Evolutionary conservation across 2,329 filamentous ascomycete genomes (phyloP).

Genomic region (Akanthomyces muscarius): DNA sequence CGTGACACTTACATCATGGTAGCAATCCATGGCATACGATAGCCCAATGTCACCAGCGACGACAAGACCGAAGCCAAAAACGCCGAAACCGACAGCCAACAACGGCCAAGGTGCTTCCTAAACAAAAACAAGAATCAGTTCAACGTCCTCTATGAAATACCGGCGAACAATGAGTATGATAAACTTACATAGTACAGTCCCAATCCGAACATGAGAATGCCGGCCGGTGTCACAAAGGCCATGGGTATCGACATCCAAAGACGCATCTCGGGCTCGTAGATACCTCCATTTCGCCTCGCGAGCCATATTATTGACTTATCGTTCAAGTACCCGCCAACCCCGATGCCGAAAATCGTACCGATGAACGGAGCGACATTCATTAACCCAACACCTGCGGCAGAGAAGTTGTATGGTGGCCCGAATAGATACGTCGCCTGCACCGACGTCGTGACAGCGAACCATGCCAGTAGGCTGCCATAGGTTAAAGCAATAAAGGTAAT

Average conservation of each 20-base stretch:
- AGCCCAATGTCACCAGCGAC: conserved; percentile 31
- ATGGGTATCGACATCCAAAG: conserved; percentile 28
- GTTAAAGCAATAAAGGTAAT: conserved; percentile 37
- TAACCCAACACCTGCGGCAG: conserved; percentile 23
- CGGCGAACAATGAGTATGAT: too few relatives aligned
- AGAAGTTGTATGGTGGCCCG: conserved; percentile 30
- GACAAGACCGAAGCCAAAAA: conserved; percentile 36
- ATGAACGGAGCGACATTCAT: conserved; percentile 31
- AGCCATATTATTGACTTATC: conserved; percentile 36
- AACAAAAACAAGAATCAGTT: background rate
- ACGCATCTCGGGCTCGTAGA: conserved; percentile 43
- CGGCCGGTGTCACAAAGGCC: conserved; percentile 28
- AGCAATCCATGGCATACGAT: conserved; percentile 34
- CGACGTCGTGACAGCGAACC: conserved; percentile 28
- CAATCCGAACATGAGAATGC: conserved; percentile 35
- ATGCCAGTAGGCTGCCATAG: conserved; percentile 36
- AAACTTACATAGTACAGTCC: conserved; percentile 30
- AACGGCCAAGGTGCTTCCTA: conserved; percentile 37
- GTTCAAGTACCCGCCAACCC: conserved; percentile 35
- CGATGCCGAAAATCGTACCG: conserved; percentile 33
- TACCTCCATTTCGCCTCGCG: conserved; percentile 34
- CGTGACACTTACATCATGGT: conserved; percentile 29
- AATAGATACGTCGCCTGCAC: conserved; percentile 25
- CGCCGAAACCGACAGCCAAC: conserved; percentile 31
- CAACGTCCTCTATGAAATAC: background rate